A percentile compares a stretch with the other conserved stretches of the same genome.
phyloP scores from a whole-genome alignment of 2,329 filamentous ascomycete species.

The Clonostachys sp. region DNA sequence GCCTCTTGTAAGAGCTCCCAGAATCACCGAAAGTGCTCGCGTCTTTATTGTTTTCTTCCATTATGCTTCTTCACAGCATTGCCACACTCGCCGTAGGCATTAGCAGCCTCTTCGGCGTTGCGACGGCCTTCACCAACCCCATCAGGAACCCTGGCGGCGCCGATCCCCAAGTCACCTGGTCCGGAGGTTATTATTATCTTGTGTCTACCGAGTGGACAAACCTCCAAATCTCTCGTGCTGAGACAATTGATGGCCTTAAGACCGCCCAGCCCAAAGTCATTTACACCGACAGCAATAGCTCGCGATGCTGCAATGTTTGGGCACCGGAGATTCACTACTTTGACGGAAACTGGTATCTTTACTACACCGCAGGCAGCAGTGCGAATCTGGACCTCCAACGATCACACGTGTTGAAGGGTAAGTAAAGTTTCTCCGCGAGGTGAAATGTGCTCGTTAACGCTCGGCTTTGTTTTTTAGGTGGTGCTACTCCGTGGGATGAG shows the following conservation, averaged over 20 bases:
- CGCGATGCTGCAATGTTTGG: constrained; percentile 51
- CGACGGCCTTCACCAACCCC: constrained; percentile 42
- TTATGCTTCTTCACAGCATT: too few species aligned
- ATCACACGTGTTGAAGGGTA: constrained; percentile 43
- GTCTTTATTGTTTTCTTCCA: too few species aligned
- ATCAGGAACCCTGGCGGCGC: constrained; percentile 42
- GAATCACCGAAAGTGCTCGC: too few species aligned
- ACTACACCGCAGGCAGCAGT: constrained; percentile 46
- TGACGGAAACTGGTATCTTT: constrained; percentile 46
- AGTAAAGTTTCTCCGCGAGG: not conserved
- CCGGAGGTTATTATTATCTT: constrained; percentile 51
- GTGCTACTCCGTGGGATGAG: constrained; percentile 42
- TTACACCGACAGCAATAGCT: constrained; percentile 39
- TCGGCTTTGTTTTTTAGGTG: constrained; percentile 26
- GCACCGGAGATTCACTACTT: constrained; percentile 51
- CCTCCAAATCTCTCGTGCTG: constrained; percentile 48
- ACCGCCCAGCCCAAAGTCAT: constrained; percentile 43
- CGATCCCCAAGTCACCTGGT: constrained; percentile 48
- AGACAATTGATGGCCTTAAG: constrained; percentile 50
- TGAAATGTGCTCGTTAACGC: not conserved
- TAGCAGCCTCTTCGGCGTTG: constrained; percentile 7
- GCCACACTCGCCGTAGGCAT: too few species aligned
- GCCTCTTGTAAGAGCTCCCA: too few species aligned
- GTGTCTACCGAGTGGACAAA: constrained; percentile 52
- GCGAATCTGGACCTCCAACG: constrained; percentile 43